Conservation (phyloP, 2,329 filamentous ascomycete species). For the Rutstroemia sp. region DNA sequence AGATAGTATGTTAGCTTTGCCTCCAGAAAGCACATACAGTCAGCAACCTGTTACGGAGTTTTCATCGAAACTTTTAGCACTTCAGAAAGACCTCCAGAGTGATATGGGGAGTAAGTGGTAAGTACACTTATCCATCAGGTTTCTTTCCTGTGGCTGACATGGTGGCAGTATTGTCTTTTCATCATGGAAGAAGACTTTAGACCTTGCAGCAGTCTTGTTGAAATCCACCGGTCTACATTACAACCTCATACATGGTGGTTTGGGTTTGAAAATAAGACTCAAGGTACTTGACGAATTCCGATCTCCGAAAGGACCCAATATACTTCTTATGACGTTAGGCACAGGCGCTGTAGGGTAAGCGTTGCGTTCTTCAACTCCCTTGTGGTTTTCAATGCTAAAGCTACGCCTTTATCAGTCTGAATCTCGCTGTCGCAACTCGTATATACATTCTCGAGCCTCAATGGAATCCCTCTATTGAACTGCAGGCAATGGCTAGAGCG, state of each 20-base stretch:
- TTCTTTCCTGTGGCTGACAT: conserved; percentile 17
- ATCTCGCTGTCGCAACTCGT: conserved; percentile 8
- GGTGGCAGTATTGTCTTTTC: conserved; percentile 15
- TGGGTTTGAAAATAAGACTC: no score
- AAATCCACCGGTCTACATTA: conserved; percentile 23
- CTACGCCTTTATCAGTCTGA: neutral
- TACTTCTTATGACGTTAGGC: conserved; percentile 41
- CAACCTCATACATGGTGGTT: conserved; percentile 37
- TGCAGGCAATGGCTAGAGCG: conserved; percentile 9
- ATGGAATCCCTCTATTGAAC: conserved; percentile 11
- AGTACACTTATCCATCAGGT: conserved; percentile 17
- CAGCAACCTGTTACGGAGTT: conserved; percentile 35
- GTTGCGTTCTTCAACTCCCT: neutral
- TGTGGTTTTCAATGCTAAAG: no score
- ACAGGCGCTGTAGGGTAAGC: conserved; percentile 44
- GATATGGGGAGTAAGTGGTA: conserved; percentile 28
- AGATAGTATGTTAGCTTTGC: no score
- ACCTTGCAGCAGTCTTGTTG: conserved; percentile 31
- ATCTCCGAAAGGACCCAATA: conserved; percentile 29
- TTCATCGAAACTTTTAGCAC: conserved; percentile 12
- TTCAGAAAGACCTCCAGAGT: conserved; percentile 28
- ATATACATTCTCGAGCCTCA: conserved; percentile 11
- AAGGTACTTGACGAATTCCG: conserved; percentile 28
- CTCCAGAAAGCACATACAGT: no score
- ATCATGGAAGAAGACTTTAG: conserved; percentile 14